Evolutionary conservation across 202 grass and related monocot species (phyloP).

Genomic region (Eragrostis tef): DNA sequence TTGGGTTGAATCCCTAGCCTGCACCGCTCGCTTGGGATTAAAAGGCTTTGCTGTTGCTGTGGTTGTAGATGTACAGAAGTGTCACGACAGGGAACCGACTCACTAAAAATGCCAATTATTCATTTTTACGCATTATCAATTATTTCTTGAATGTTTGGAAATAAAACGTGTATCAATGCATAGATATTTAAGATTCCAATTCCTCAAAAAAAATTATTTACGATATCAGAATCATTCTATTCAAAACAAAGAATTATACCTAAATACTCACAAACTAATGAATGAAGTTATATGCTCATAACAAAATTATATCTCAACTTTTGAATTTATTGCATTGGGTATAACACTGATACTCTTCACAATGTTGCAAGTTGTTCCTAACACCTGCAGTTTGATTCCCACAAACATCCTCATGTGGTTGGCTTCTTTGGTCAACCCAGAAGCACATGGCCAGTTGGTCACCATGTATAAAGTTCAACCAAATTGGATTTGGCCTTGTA

Average conservation of each 20-base stretch:
- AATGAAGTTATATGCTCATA: neutral
- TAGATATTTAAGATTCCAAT: neutral
- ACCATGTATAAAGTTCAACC: constrained; percentile 13
- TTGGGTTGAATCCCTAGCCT: too few relatives aligned
- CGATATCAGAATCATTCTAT: neutral
- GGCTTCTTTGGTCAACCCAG: constrained; percentile 34
- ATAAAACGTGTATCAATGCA: neutral
- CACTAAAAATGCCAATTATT: neutral
- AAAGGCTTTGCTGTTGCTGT: too few relatives aligned
- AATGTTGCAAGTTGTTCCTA: constrained; percentile 7
- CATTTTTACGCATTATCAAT: neutral
- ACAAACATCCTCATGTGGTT: neutral
- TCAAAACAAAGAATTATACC: neutral
- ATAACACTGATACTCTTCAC: neutral
- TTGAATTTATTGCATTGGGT: neutral
- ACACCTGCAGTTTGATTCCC: constrained; percentile 15
- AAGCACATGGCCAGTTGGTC: constrained; percentile 21
- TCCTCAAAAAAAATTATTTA: too few relatives aligned
- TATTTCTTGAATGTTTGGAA: neutral
- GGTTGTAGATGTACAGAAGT: neutral
- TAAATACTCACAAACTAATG: neutral
- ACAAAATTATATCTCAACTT: neutral
- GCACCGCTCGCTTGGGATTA: too few relatives aligned
- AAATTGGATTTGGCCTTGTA: constrained; percentile 20
- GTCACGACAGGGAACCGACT: neutral